Evolutionary conservation across 345 rosid species (phyloP).

Genomic region (Eucalyptus curtisii): DNA sequence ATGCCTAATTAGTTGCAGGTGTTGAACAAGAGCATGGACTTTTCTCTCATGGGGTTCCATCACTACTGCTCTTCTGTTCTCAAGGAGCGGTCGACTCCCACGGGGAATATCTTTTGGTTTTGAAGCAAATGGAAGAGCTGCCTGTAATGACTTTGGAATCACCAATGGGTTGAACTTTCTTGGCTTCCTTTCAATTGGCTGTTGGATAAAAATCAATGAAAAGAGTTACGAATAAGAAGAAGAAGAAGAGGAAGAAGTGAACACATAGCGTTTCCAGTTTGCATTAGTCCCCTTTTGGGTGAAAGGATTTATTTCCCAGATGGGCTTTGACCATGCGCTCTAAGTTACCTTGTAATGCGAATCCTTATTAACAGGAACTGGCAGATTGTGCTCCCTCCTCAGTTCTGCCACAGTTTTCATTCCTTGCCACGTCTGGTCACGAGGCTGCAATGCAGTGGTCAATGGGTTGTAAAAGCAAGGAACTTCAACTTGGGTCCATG

Average conservation of each 20-base stretch:
- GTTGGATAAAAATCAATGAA: background rate
- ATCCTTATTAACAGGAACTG: constrained; percentile 77
- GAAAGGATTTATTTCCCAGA: background rate
- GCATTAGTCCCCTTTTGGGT: background rate
- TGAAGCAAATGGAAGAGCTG: constrained; percentile 58
- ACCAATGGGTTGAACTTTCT: constrained; percentile 71
- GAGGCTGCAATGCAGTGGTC: constrained; percentile 90
- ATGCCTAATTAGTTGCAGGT: constrained; percentile 34
- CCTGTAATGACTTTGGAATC: constrained; percentile 64
- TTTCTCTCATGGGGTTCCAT: constrained; percentile 57
- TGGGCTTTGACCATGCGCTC: background rate
- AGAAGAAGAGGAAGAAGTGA: background rate
- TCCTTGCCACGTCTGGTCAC: constrained; percentile 65
- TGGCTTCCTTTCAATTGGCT: constrained; percentile 69
- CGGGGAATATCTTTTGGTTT: constrained; percentile 67
- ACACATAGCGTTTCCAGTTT: background rate
- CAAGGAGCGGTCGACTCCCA: constrained; percentile 35
- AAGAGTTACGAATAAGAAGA: background rate
- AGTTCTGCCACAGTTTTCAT: constrained; percentile 86
- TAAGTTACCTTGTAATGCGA: constrained; percentile 69
- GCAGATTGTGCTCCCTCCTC: constrained; percentile 56
- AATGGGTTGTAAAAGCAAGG: constrained; percentile 69
- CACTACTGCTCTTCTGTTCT: constrained; percentile 63
- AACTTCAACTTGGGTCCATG: constrained; percentile 77
- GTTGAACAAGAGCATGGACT: constrained; percentile 47